phyloP scores from a whole-genome alignment of 2,329 filamentous ascomycete species.

The Epichloe hybrida region DNA sequence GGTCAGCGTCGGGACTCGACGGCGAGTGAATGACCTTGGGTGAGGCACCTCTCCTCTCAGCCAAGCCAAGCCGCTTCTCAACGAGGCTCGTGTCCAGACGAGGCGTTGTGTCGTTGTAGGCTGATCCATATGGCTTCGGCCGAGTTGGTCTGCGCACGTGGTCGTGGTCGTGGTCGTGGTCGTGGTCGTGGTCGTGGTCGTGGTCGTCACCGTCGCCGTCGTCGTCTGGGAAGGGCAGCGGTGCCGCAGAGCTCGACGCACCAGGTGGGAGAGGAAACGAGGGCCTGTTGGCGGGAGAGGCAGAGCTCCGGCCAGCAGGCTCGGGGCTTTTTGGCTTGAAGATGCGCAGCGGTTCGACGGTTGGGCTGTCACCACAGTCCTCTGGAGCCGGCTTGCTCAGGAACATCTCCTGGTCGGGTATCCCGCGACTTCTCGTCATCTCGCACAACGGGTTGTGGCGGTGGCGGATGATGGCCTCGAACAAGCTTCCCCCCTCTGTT shows the following conservation, averaged over 20 bases:
- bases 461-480: no score
- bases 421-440: slow-evolving; percentile 46
- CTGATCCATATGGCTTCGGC: slow-evolving; percentile 31
- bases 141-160: slow-evolving; percentile 28
- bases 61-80: slow-evolving; percentile 52
- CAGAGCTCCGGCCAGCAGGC: slow-evolving; percentile 29
- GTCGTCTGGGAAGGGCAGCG: slow-evolving; percentile 61
- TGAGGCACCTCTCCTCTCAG: slow-evolving; percentile 68
- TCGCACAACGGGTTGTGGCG: slow-evolving; percentile 8
- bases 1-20: slow-evolving; percentile 60
- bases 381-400: slow-evolving; percentile 43
- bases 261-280: slow-evolving; percentile 53
- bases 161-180: slow-evolving; percentile 27
- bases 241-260: slow-evolving; percentile 54
- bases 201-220: slow-evolving; percentile 17
- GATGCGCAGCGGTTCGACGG: slow-evolving; percentile 72
- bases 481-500: no score
- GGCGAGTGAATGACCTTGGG: slow-evolving; percentile 77
- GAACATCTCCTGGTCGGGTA: slow-evolving; percentile 74
- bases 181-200: slow-evolving; percentile 31
- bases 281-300: slow-evolving; percentile 34
- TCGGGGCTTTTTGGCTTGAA: slow-evolving; percentile 61
- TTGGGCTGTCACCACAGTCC: slow-evolving; percentile 54
- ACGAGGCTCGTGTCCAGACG: slow-evolving; percentile 42
- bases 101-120: slow-evolving; percentile 36